phyloP scores from a whole-genome alignment of 768 basidiomycete genomes.

The Rhodocollybia butyracea region DNA sequence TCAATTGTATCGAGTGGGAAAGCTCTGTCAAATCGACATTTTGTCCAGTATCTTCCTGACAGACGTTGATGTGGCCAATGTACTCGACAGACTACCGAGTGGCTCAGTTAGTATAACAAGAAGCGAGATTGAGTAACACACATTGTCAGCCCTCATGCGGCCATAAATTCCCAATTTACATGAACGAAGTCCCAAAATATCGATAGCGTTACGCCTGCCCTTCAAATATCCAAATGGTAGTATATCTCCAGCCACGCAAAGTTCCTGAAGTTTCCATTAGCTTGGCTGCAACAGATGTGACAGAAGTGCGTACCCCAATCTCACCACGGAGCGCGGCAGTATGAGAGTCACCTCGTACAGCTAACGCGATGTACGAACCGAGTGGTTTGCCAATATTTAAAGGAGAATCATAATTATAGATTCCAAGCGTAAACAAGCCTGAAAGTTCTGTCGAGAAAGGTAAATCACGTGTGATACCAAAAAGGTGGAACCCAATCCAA shows the following conservation, averaged over 20 bases:
- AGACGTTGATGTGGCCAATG: not conserved
- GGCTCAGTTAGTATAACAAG: not conserved
- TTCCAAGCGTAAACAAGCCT: not conserved
- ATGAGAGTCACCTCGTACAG: not conserved
- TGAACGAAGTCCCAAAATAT: not conserved
- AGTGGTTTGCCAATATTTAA: not conserved
- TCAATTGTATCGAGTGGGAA: not conserved
- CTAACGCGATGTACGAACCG: not conserved
- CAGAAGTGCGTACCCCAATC: not conserved
- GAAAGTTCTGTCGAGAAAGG: not conserved
- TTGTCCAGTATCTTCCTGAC: not conserved
- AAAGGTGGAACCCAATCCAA: too few species aligned
- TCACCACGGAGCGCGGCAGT: slow-evolving; percentile 1
- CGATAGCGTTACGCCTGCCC: not conserved
- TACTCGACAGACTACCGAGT: not conserved
- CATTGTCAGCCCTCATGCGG: not conserved
- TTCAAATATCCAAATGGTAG: not conserved
- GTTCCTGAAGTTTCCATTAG: not conserved
- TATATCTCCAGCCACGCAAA: not conserved
- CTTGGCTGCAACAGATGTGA: not conserved
- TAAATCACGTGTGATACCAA: too few species aligned
- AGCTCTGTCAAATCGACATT: not conserved
- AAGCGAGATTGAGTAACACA: not conserved
- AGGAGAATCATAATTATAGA: not conserved
- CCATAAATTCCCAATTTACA: not conserved